Conservation (phyloP, 805 yeast genomes). For the Saccharomycopsis sp. region DNA sequence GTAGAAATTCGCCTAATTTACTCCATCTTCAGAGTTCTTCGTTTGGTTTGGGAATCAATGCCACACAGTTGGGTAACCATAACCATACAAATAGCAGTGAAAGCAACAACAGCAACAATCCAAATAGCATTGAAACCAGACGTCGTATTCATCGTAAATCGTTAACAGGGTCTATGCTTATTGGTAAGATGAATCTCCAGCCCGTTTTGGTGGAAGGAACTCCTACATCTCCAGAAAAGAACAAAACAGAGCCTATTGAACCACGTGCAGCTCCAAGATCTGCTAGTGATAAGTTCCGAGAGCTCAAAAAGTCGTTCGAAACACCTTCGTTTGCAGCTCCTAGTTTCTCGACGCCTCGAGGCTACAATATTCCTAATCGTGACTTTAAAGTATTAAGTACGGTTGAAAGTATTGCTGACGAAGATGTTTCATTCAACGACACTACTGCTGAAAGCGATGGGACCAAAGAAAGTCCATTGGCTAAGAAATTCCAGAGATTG, state of each 20-base stretch:
- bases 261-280: not conserved
- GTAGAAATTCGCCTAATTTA: not conserved
- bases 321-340: not conserved
- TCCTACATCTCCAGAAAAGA: constrained; percentile 27
- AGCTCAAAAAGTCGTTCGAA: not conserved
- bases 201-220: constrained; percentile 33
- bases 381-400: constrained; percentile 18
- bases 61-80: not conserved
- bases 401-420: constrained; percentile 18
- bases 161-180: constrained; percentile 32
- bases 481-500: constrained; percentile 3
- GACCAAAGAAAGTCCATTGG: constrained; percentile 10
- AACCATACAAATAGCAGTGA: not conserved
- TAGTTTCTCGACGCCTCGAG: not conserved
- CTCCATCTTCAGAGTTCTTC: not conserved
- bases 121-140: not conserved
- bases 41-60: not conserved
- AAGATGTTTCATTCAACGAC: constrained; percentile 3
- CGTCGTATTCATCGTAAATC: constrained; percentile 16
- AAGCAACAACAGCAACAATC: not conserved
- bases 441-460: not conserved
- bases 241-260: not conserved
- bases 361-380: constrained; percentile 4
- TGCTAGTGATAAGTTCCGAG: not conserved
- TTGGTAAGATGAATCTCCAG: constrained; percentile 36